Conservation (phyloP, 2,329 filamentous ascomycete genomes). For the Penicillium oxalicum region DNA sequence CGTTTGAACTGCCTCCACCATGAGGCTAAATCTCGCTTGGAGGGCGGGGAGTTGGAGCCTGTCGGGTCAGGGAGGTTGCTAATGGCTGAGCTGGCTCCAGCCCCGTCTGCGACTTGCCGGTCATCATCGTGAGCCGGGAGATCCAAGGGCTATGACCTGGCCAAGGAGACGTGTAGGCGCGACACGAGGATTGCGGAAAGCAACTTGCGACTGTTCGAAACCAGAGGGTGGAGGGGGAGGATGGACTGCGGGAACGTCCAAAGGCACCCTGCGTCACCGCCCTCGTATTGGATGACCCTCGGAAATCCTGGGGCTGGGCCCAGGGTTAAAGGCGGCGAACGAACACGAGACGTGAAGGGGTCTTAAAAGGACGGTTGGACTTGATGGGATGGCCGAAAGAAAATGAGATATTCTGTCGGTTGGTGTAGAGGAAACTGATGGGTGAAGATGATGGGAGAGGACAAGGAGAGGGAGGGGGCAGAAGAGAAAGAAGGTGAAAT, state of each 20-base stretch:
- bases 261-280: slow-evolving; percentile 26
- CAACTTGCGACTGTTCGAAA: not conserved
- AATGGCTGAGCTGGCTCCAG: slow-evolving; percentile 30
- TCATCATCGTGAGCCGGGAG: slow-evolving; percentile 28
- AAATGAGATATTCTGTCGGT: not conserved
- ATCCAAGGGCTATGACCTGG: not conserved
- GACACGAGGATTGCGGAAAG: not conserved
- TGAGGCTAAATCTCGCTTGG: slow-evolving; percentile 79
- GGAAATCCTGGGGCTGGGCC: slow-evolving; percentile 30
- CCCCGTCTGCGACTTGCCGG: slow-evolving; percentile 33
- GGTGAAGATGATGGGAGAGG: slow-evolving; percentile 8
- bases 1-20: slow-evolving; percentile 98
- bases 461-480: not conserved
- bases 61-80: slow-evolving; percentile 41
- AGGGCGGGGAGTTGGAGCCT: slow-evolving; percentile 61
- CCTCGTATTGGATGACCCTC: slow-evolving; percentile 22
- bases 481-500: not conserved
- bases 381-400: not conserved
- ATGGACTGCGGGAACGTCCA: slow-evolving; percentile 15
- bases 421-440: slow-evolving; percentile 1
- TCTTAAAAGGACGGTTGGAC: not conserved
- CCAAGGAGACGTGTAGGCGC: not conserved
- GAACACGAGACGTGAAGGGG: not conserved
- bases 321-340: slow-evolving; percentile 9
- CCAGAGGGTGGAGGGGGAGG: slow-evolving; percentile 4